Evolutionary conservation across 306 rosid species (phyloP).

Genomic region (Vicia sativa): DNA sequence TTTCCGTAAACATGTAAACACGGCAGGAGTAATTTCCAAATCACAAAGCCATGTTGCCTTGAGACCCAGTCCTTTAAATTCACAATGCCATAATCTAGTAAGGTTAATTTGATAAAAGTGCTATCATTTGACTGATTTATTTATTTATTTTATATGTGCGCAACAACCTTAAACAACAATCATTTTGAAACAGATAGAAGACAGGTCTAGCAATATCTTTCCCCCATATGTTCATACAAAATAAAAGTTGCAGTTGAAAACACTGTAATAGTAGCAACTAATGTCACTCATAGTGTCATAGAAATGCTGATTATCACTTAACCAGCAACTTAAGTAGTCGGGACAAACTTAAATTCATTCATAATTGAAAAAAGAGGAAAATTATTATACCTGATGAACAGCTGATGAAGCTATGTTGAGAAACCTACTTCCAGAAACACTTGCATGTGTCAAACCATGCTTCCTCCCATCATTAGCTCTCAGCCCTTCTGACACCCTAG

Average conservation of each 20-base stretch:
- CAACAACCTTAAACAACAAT: too few relatives aligned
- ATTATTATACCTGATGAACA: slow-evolving; percentile 60
- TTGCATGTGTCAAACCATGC: slow-evolving; percentile 53
- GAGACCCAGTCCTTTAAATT: too few relatives aligned
- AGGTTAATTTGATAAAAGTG: too few relatives aligned
- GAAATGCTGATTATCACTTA: slow-evolving; percentile 6
- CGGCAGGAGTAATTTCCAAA: too few relatives aligned
- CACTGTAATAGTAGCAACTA: not conserved
- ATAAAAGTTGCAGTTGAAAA: not conserved
- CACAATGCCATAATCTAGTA: too few relatives aligned
- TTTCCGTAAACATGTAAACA: too few relatives aligned
- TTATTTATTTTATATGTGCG: too few relatives aligned
- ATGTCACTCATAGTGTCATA: slow-evolving; percentile 10
- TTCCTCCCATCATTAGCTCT: slow-evolving; percentile 67
- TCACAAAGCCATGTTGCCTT: too few relatives aligned
- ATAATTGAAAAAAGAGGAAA: not conserved
- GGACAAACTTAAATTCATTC: not conserved
- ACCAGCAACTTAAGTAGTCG: not conserved
- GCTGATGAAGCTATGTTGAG: slow-evolving; percentile 54
- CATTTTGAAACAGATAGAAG: too few relatives aligned
- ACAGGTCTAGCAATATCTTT: not conserved
- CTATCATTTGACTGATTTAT: too few relatives aligned
- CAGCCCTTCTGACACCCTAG: slow-evolving; percentile 67
- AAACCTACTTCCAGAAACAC: slow-evolving; percentile 63
- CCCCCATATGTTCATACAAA: not conserved